Evolutionary conservation across 73 alveolate genomes (phyloP), one percentile per base, ranked within the genome.

Genomic region (Paramecium tetraurelia): DNA sequence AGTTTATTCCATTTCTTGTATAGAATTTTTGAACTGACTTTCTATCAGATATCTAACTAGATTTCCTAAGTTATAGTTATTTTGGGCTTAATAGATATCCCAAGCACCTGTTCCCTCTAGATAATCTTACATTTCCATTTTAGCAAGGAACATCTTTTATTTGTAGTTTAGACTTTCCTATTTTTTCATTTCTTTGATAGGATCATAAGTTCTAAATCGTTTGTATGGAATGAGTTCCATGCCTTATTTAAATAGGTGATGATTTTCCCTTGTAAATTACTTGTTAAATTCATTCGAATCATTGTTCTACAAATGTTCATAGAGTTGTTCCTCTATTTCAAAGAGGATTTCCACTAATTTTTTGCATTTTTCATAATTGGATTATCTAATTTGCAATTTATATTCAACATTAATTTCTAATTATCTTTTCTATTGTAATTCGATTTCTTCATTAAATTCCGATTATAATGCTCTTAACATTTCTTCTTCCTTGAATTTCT

Each of bases 321-420:
- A 98, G 11, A 98, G 98, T 93, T 97, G 94, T 75, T 98, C 98
- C 41, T 99, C 97, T 36, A 98, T 96, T 86, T 97, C 99, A 48
- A 98, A 86, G 4, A 98, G 93, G 36, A 95, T 94, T 68, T 96
- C 96, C 5, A 98, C 85, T 93, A 98, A 92, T 5, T 92, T 68
- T 29, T 59, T 69, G 31, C 99, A 97, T 69, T 85, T 92, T 44
- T 95, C 98, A 44, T 96, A 86, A 27, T 93, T 72, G 92, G 84
- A 43, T 46, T 95, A 86, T 94, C 98, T 87, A 96, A 80, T 43
- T 95, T 93, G 20, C 43, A 69, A 44, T 58, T 88, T 88, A 24
- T 88, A 76, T 27, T 80, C 86, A 14, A 88, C 86, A 53, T 88
- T 80, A 20, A 88, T 88, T 70, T 88, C 93, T 80, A 76, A 69